Conservation (phyloP, 140 eudicot genomes). For the Bidens hawaiensis region DNA sequence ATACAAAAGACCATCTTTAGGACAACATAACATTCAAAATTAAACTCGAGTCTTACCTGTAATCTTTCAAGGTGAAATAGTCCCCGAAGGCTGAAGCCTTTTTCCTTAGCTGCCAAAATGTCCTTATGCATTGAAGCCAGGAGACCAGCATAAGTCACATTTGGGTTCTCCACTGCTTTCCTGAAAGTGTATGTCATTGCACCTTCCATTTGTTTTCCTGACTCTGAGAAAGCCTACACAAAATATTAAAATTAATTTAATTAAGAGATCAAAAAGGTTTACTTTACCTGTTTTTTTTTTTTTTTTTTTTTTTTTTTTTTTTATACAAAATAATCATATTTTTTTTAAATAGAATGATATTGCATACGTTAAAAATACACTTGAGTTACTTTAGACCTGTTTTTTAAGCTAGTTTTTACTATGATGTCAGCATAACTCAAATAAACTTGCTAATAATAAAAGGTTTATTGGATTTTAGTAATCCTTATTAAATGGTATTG, state of each 20-base stretch:
- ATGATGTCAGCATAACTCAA: neutral
- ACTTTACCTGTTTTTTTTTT: too few relatives aligned
- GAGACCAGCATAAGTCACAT: constrained; percentile 42
- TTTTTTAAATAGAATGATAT: neutral
- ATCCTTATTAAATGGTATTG: too few relatives aligned
- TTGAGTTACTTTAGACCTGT: neutral
- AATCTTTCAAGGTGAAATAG: constrained; percentile 50
- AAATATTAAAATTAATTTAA: neutral
- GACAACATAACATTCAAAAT: neutral
- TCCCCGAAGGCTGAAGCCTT: constrained; percentile 42
- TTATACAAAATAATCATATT: neutral
- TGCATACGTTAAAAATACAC: neutral
- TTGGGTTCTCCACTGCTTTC: constrained; percentile 39
- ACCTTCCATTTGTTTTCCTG: constrained; percentile 62
- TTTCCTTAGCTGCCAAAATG: constrained; percentile 33
- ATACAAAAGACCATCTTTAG: neutral
- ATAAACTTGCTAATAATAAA: too few relatives aligned
- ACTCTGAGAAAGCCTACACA: constrained; percentile 51
- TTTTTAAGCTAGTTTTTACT: neutral
- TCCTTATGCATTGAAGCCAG: constrained; percentile 45
- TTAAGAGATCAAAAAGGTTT: neutral
- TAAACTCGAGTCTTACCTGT: constrained; percentile 37
- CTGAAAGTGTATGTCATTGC: constrained; percentile 73
- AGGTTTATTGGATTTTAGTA: too few relatives aligned
- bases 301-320: too few relatives aligned